phyloP scores from a whole-genome alignment of 2,329 filamentous ascomycete genomes.

The Fusarium solani-melongenae region DNA sequence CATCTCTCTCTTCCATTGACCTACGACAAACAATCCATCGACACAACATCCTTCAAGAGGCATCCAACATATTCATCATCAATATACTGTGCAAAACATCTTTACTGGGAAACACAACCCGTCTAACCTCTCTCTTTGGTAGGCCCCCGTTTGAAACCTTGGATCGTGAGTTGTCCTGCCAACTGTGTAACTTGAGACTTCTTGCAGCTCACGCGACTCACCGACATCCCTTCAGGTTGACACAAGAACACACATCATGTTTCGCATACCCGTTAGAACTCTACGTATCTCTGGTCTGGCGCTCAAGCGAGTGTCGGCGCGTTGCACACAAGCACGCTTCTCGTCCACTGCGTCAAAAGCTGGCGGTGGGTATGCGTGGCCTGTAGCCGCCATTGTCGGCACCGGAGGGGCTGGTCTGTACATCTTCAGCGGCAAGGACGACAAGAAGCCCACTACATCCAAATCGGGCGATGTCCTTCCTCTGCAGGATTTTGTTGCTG shows the following conservation, averaged over 20 bases:
- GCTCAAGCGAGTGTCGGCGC: conserved; percentile 2
- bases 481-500: conserved; percentile 22
- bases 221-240: neutral
- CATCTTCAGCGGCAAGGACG: conserved; percentile 7
- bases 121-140: neutral
- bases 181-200: conserved; percentile 1
- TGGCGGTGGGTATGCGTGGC: conserved; percentile 9
- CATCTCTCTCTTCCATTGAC: neutral
- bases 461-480: conserved; percentile 5
- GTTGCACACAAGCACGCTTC: conserved; percentile 8
- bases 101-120: neutral
- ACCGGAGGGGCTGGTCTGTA: conserved; percentile 21
- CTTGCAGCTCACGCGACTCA: neutral
- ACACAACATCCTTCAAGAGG: neutral
- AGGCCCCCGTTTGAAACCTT: neutral
- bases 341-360: conserved; percentile 17
- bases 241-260: conserved; percentile 15
- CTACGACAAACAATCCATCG: neutral
- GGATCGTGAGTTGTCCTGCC: conserved; percentile 1
- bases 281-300: neutral
- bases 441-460: neutral
- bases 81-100: neutral
- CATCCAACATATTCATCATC: neutral
- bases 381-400: conserved; percentile 9
- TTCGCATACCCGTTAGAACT: conserved; percentile 6